Conservation (phyloP, 2,329 filamentous ascomycete genomes). For the Plectosphaerella sp. region DNA sequence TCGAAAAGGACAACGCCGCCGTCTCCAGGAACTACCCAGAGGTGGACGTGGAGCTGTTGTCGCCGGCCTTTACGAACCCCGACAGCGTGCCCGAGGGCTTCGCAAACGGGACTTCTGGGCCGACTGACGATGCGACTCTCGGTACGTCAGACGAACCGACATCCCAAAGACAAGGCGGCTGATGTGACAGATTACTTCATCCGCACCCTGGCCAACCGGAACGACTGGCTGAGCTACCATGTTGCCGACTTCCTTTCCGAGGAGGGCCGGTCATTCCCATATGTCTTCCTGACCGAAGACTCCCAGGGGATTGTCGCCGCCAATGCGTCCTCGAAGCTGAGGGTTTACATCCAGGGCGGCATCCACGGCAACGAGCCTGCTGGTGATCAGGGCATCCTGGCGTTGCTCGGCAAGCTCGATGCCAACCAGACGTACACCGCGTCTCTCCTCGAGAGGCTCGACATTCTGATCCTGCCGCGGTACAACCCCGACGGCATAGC, state of each 20-base stretch:
- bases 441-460: constrained; percentile 18
- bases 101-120: constrained; percentile 20
- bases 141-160: constrained; percentile 12
- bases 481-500: constrained; percentile 23
- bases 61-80: constrained; percentile 21
- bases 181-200: constrained; percentile 18
- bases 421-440: constrained; percentile 18
- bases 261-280: constrained; percentile 11
- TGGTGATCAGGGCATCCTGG: constrained; percentile 19
- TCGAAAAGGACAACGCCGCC: constrained; percentile 19
- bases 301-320: background rate
- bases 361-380: constrained; percentile 23
- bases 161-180: background rate
- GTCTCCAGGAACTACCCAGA: constrained; percentile 23
- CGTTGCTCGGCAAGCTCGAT: constrained; percentile 20
- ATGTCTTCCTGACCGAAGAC: constrained; percentile 7
- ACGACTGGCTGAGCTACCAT: constrained; percentile 21
- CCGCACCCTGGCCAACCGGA: constrained; percentile 17
- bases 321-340: constrained; percentile 14
- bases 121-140: constrained; percentile 21
- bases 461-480: constrained; percentile 20
- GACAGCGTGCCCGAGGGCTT: constrained; percentile 17
- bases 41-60: constrained; percentile 19
- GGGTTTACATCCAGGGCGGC: constrained; percentile 20
- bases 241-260: constrained; percentile 22